These are phyloP conservation scores for Coemansia sp. DNA, from an alignment of 192 early-diverging fungal genomes.

Conservation along the genomic window DNA sequence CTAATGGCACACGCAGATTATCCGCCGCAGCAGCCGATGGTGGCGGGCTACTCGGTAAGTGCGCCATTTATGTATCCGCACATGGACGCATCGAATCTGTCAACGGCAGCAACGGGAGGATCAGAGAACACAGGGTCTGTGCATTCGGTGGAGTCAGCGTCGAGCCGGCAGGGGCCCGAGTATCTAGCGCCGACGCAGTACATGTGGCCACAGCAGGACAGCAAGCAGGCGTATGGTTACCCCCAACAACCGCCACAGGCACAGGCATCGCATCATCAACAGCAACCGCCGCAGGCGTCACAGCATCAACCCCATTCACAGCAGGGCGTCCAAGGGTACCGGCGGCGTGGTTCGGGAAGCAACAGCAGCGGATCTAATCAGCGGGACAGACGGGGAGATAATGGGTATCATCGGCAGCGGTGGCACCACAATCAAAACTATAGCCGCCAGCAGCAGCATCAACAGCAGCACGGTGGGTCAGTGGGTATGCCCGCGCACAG, in stretches of 20 bases:
- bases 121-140: constrained; percentile 52
- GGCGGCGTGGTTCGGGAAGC: constrained; percentile 35
- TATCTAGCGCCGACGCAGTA: constrained; percentile 24
- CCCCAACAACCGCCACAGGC: constrained; percentile 1
- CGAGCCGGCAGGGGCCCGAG: constrained; percentile 18
- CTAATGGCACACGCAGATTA: constrained; percentile 13
- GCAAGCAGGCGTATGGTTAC: not conserved
- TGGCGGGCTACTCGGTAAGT: constrained; percentile 22
- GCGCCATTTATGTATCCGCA: constrained; percentile 44
- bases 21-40: constrained; percentile 35
- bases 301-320: constrained; percentile 10
- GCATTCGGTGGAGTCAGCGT: constrained; percentile 34
- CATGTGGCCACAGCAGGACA: constrained; percentile 29
- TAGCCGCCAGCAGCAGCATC: constrained; percentile 12
- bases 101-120: constrained; percentile 44
- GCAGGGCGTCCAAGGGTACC: constrained; percentile 7
- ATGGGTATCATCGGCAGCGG: constrained; percentile 35
- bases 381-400: constrained; percentile 27
- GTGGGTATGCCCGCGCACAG: not conserved
- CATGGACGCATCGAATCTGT: constrained; percentile 35
- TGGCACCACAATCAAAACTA: constrained; percentile 22
- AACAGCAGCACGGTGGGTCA: not conserved
- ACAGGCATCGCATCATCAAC: not conserved
- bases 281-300: constrained; percentile 9
- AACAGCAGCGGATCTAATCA: constrained; percentile 9